A percentile compares a stretch with the other conserved stretches of the same genome.
phyloP scores from a whole-genome alignment of 768 basidiomycete species.

The Phlegmacium glaucopus region DNA sequence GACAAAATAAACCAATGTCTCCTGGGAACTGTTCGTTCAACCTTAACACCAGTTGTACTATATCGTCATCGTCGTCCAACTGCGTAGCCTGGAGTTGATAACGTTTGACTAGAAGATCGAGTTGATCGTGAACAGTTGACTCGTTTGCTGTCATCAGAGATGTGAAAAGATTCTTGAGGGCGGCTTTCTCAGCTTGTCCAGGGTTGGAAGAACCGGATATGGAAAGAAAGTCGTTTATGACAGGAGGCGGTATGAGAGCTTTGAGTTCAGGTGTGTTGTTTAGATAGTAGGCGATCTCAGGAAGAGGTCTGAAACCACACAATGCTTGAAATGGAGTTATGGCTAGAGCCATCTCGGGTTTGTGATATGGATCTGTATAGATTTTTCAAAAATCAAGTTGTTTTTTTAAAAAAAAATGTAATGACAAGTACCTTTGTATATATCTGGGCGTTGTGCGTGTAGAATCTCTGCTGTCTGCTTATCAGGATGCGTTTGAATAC shows the following conservation, averaged over 20 bases:
- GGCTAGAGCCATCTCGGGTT: conserved; percentile 98
- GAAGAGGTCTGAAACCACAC: conserved; percentile 89
- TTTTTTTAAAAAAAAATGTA: neutral
- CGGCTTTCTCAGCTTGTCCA: conserved; percentile 50
- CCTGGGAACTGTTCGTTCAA: conserved; percentile 78
- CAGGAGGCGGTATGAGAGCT: conserved; percentile 58
- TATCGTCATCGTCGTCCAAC: conserved; percentile 33
- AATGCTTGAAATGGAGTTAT: conserved; percentile 86
- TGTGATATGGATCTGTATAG: conserved; percentile 83
- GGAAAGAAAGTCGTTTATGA: conserved; percentile 50
- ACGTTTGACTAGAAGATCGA: conserved; percentile 56
- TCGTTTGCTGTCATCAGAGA: conserved; percentile 81
- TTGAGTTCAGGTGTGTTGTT: conserved; percentile 71
- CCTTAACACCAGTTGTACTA: conserved; percentile 60
- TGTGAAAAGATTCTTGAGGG: conserved; percentile 71
- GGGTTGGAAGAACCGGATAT: conserved; percentile 41
- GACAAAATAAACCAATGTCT: conserved; percentile 92
- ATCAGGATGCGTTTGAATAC: conserved; percentile 91
- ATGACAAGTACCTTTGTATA: conserved; percentile 79
- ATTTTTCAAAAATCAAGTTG: no score
- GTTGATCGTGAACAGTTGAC: conserved; percentile 45
- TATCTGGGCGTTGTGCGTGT: conserved; percentile 64
- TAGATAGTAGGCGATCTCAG: conserved; percentile 66
- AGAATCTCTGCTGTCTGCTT: conserved; percentile 74
- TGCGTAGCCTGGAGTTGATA: conserved; percentile 44